Conservation (phyloP, 1,284 basidiomycete genomes). For the Stygiomarasmius scandens region DNA sequence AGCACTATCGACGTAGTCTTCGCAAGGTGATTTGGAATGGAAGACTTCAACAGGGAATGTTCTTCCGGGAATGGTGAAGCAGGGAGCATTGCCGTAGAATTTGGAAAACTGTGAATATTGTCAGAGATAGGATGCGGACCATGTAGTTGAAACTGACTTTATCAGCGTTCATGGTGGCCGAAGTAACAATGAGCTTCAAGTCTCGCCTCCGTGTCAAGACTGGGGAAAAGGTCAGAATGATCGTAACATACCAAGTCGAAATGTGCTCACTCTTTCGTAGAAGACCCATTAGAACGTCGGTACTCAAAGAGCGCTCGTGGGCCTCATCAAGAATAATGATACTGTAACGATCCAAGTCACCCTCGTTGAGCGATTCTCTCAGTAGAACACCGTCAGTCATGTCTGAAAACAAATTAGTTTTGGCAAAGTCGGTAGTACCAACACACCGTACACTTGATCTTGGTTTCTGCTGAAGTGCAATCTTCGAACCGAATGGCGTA, state of each 20-base stretch:
- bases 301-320: constrained; percentile 94
- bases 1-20: constrained; percentile 97
- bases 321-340: constrained; percentile 98
- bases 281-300: constrained; percentile 96
- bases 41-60: constrained; percentile 98
- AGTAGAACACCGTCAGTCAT: constrained; percentile 99
- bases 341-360: constrained; percentile 92
- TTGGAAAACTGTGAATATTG: constrained; percentile 71
- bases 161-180: constrained; percentile 98
- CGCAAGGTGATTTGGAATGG: constrained; percentile 96
- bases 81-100: constrained; percentile 95
- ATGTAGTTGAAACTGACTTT: constrained; percentile 57
- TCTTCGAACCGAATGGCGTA: constrained; percentile 99
- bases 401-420: constrained; percentile 48
- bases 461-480: constrained; percentile 89
- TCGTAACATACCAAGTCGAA: neutral
- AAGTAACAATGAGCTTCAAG: constrained; percentile 95
- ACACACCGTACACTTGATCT: constrained; percentile 82
- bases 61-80: constrained; percentile 96
- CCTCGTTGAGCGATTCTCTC: constrained; percentile 94
- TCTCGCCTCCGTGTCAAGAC: constrained; percentile 91
- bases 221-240: constrained; percentile 33
- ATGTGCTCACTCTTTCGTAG: constrained; percentile 83
- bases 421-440: too few relatives aligned
- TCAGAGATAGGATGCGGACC: neutral